These are phyloP conservation scores for Aspergillus fijiensis DNA, from an alignment of 2,329 filamentous ascomycete species.

Conservation along the genomic window DNA sequence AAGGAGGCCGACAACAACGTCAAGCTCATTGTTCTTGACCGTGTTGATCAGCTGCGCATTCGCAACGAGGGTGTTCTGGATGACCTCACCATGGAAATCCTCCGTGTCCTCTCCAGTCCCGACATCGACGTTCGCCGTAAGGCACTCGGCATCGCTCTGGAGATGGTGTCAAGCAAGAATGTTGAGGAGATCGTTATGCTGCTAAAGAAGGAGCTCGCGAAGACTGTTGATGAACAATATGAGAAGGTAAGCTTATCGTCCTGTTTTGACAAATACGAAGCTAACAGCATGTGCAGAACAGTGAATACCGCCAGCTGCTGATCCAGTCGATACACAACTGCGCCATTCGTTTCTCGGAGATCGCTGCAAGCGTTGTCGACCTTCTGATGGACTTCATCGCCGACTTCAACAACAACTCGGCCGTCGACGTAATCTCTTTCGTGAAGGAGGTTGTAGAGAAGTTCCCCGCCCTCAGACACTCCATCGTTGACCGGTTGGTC, in stretches of 20 bases:
- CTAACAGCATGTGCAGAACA: conserved; percentile 57
- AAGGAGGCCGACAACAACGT: conserved; percentile 99
- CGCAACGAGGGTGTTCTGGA: conserved; percentile 90
- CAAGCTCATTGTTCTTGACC: conserved; percentile 94
- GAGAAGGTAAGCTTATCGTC: conserved; percentile 64
- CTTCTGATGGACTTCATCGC: conserved; percentile 98
- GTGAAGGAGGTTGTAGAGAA: conserved; percentile 99
- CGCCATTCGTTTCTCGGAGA: conserved; percentile 98
- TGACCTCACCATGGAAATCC: conserved; percentile 93
- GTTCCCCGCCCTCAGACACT: conserved; percentile 83
- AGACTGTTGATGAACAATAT: conserved; percentile 97
- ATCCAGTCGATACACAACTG: conserved; percentile 98
- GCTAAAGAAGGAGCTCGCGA: conserved; percentile 94
- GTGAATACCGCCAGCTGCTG: conserved; percentile 88
- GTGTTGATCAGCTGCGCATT: conserved; percentile 81
- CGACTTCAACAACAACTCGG: conserved; percentile 95
- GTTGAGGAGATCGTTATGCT: conserved; percentile 96
- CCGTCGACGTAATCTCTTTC: conserved; percentile 96
- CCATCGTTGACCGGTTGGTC: conserved; percentile 85
- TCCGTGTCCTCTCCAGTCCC: conserved; percentile 89
- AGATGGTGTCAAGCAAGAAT: conserved; percentile 99
- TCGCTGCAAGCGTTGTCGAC: conserved; percentile 93
- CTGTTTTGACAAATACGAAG: neutral
- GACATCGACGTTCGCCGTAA: conserved; percentile 95
- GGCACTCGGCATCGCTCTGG: conserved; percentile 82